phyloP scores from a whole-genome alignment of 1,284 basidiomycete species.

The Rhizoctonia solani region DNA sequence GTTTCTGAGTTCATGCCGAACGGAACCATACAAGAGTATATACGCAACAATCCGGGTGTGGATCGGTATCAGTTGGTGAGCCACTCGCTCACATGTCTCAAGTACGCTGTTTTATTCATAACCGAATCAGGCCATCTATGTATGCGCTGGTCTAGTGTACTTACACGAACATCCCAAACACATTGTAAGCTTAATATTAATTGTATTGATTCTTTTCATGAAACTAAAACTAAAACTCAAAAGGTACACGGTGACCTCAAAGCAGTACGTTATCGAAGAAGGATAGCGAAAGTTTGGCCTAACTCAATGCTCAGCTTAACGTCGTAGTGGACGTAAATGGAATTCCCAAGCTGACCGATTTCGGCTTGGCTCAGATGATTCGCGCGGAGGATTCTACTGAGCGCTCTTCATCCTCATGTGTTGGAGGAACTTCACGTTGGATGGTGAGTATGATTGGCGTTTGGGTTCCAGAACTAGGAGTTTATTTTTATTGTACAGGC shows the following conservation, averaged over 20 bases:
- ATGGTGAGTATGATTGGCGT: not conserved
- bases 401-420: conserved; percentile 11
- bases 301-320: not conserved
- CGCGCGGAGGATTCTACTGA: conserved; percentile 26
- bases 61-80: conserved; percentile 12
- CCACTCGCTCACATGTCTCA: not conserved
- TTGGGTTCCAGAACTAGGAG: not conserved
- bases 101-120: not conserved
- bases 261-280: not conserved
- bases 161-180: conserved; percentile 25
- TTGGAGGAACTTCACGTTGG: conserved; percentile 26
- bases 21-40: conserved; percentile 25
- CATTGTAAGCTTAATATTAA: not conserved
- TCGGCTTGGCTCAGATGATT: conserved; percentile 29
- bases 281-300: not conserved
- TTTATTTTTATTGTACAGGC: not conserved
- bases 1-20: conserved; percentile 31
- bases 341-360: conserved; percentile 24
- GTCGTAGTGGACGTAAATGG: conserved; percentile 21
- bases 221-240: not conserved
- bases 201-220: not conserved
- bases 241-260: conserved; percentile 21
- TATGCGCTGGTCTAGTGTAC: conserved; percentile 22
- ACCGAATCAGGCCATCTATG: not conserved
- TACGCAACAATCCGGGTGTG: not conserved